Evolutionary conservation across 306 rosid species (phyloP).

Genomic region (Nissolia schottii): DNA sequence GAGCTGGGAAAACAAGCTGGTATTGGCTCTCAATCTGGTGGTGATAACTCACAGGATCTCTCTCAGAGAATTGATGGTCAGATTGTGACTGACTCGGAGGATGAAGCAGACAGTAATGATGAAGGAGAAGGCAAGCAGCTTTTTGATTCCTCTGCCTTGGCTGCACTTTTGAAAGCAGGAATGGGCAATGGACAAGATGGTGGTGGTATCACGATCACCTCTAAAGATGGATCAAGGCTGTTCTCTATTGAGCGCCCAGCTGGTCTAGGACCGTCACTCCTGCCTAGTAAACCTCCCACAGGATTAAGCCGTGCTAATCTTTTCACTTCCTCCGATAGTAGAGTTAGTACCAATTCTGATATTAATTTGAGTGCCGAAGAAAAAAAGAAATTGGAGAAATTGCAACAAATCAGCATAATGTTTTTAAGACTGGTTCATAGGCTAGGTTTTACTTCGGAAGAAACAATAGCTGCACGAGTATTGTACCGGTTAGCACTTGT

Average conservation of each 20-base stretch:
- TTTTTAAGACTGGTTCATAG: slow-evolving; percentile 80
- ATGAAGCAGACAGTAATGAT: slow-evolving; percentile 76
- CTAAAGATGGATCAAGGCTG: slow-evolving; percentile 87
- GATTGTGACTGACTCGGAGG: slow-evolving; percentile 83
- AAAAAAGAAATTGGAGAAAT: slow-evolving; percentile 55
- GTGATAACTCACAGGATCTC: slow-evolving; percentile 46
- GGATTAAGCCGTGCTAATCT: slow-evolving; percentile 55
- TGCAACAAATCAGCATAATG: slow-evolving; percentile 72
- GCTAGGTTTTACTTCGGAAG: slow-evolving; percentile 70
- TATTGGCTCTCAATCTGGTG: slow-evolving; percentile 45
- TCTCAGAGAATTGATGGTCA: slow-evolving; percentile 79
- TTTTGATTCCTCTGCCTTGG: slow-evolving; percentile 87
- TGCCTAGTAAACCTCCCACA: slow-evolving; percentile 52
- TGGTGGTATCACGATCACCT: slow-evolving; percentile 67
- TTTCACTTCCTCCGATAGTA: slow-evolving; percentile 41
- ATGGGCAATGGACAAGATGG: slow-evolving; percentile 68
- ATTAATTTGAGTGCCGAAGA: slow-evolving; percentile 73
- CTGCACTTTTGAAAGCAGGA: slow-evolving; percentile 90
- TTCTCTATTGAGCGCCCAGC: slow-evolving; percentile 98
- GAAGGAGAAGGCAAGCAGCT: slow-evolving; percentile 80
- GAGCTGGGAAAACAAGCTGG: slow-evolving; percentile 28
- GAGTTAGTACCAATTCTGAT: slow-evolving; percentile 43
- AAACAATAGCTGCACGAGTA: slow-evolving; percentile 77
- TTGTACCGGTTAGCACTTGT: slow-evolving; percentile 63
- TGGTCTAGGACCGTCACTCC: slow-evolving; percentile 87